Evolutionary conservation across 192 early-diverging fungal species (phyloP).

Genomic region (Geranomyces variabilis): DNA sequence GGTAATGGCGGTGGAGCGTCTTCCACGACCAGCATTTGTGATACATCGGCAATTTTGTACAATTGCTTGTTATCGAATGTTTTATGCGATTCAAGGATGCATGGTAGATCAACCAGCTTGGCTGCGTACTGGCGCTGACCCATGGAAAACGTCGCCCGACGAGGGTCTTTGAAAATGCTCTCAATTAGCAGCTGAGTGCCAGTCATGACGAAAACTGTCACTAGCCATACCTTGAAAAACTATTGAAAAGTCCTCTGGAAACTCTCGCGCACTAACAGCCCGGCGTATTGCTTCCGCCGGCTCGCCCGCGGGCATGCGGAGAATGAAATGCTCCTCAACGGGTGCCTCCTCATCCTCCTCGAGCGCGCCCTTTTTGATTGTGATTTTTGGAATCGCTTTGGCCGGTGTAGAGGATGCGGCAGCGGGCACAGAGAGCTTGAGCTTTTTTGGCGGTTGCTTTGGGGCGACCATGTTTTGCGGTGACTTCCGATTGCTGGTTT

Average conservation of each 20-base stretch:
- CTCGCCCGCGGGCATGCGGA: slow-evolving; percentile 66
- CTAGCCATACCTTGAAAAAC: slow-evolving; percentile 41
- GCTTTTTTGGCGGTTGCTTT: neutral
- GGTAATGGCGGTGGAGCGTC: neutral
- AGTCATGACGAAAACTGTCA: neutral
- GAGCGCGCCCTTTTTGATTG: slow-evolving; percentile 20
- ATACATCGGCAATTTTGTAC: slow-evolving; percentile 84
- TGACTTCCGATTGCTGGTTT: too few relatives aligned
- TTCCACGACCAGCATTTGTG: slow-evolving; percentile 61
- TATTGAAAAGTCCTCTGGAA: slow-evolving; percentile 55
- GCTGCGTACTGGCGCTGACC: slow-evolving; percentile 58
- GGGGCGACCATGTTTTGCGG: slow-evolving; percentile 4
- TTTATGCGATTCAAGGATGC: slow-evolving; percentile 85
- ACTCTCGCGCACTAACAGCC: slow-evolving; percentile 49
- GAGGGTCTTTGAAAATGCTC: slow-evolving; percentile 23
- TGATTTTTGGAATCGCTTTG: slow-evolving; percentile 24
- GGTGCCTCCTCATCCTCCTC: slow-evolving; percentile 74
- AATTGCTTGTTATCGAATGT: slow-evolving; percentile 84
- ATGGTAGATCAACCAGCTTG: slow-evolving; percentile 82
- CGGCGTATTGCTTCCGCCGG: slow-evolving; percentile 50
- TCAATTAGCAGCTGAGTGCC: neutral
- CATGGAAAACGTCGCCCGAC: slow-evolving; percentile 64
- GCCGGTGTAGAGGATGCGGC: neutral
- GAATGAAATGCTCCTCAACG: slow-evolving; percentile 81
- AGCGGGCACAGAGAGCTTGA: neutral